phyloP scores from a whole-genome alignment of 1,284 basidiomycete species.

The Mycosarcoma maydis region DNA sequence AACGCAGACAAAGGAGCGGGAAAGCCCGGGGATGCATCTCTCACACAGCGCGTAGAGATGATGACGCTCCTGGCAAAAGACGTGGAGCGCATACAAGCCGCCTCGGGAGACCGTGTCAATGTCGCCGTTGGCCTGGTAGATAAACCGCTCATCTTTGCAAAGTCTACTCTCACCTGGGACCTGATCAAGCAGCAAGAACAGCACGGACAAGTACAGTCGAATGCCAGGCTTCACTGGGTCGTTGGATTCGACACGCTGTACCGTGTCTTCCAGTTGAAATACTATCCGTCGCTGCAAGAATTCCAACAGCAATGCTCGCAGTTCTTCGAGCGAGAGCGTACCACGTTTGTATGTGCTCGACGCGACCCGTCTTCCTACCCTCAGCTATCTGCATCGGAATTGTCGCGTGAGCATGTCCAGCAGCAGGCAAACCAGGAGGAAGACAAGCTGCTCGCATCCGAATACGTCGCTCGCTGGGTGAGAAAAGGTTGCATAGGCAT shows the following conservation, averaged over 20 bases:
- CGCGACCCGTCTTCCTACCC: constrained; percentile 39
- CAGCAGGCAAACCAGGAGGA: constrained; percentile 25
- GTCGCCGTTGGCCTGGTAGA: constrained; percentile 84
- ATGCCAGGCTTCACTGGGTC: constrained; percentile 73
- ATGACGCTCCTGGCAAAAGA: constrained; percentile 64
- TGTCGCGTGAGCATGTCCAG: not conserved
- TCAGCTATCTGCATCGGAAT: not conserved
- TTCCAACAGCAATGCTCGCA: constrained; percentile 74
- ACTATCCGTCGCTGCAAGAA: constrained; percentile 72
- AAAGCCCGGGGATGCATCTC: constrained; percentile 73
- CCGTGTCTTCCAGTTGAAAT: constrained; percentile 81
- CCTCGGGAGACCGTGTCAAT: constrained; percentile 67
- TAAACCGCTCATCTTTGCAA: constrained; percentile 87
- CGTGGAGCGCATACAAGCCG: constrained; percentile 32
- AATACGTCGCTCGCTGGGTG: constrained; percentile 42
- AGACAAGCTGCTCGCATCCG: constrained; percentile 20
- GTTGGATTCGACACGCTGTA: constrained; percentile 89
- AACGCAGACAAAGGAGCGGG: constrained; percentile 85
- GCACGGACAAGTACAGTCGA: not conserved
- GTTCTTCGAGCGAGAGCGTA: constrained; percentile 74
- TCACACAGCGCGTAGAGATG: constrained; percentile 64
- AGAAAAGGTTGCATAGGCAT: constrained; percentile 31
- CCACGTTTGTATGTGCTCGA: constrained; percentile 72
- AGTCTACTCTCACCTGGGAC: constrained; percentile 75
- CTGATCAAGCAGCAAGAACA: constrained; percentile 65